Conservation (phyloP, 768 basidiomycete species). For the Macrocybe gigantea region DNA sequence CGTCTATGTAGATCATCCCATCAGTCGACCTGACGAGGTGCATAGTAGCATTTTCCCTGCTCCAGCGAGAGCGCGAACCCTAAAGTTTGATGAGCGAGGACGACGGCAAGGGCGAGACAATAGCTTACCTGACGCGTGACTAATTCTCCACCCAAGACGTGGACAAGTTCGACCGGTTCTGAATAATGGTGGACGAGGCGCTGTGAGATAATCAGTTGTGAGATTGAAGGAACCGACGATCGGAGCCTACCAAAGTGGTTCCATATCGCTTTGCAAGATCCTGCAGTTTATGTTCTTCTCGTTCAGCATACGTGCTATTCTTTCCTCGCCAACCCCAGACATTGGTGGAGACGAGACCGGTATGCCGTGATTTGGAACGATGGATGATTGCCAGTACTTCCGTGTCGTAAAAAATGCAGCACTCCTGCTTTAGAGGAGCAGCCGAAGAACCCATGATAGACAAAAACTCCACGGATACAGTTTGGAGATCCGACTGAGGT, state of each 20-base stretch:
- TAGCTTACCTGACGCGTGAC: constrained; percentile 63
- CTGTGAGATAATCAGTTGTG: constrained; percentile 17
- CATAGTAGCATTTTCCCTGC: constrained; percentile 77
- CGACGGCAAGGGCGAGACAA: not conserved
- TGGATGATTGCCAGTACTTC: constrained; percentile 68
- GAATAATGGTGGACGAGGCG: constrained; percentile 48
- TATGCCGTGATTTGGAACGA: constrained; percentile 59
- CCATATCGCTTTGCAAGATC: constrained; percentile 74
- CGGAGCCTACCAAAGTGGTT: constrained; percentile 48
- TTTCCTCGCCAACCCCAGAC: constrained; percentile 79
- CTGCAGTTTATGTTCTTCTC: constrained; percentile 59
- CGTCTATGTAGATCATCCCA: constrained; percentile 58
- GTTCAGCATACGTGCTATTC: constrained; percentile 43
- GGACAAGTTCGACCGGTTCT: constrained; percentile 60
- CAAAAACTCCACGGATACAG: constrained; percentile 73
- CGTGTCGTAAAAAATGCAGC: constrained; percentile 59
- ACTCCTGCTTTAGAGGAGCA: constrained; percentile 31
- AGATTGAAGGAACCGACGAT: not conserved
- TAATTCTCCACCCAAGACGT: constrained; percentile 62
- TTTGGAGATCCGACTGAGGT: constrained; percentile 20
- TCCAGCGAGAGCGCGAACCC: constrained; percentile 74
- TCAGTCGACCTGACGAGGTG: constrained; percentile 54
- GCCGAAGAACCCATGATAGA: constrained; percentile 47
- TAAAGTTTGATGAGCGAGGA: constrained; percentile 17
- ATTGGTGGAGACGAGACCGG: constrained; percentile 58